A percentile compares a stretch with the other conserved stretches of the same genome.
phyloP scores from a whole-genome alignment of 2,329 filamentous ascomycete species.

The Stemphylium lycopersici region DNA sequence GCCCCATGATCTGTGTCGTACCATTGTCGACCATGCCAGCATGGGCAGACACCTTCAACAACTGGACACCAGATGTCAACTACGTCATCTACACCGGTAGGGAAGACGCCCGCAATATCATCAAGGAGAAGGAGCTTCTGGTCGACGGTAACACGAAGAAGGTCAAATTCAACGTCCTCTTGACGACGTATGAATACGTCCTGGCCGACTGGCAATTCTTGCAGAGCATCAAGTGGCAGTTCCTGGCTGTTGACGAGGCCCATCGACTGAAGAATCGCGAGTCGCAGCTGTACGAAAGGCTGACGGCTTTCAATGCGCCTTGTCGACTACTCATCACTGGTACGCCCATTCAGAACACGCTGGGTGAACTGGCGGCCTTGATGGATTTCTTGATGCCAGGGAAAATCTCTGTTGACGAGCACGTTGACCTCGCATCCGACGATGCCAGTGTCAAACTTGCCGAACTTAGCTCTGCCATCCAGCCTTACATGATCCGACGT shows the following conservation, averaged over 20 bases:
- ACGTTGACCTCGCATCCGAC: slow-evolving; percentile 81
- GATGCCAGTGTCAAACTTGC: slow-evolving; percentile 87
- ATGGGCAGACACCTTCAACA: slow-evolving; percentile 97
- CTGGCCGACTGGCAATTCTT: slow-evolving; percentile 83
- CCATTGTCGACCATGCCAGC: slow-evolving; percentile 96
- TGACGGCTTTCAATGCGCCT: slow-evolving; percentile 85
- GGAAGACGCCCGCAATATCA: slow-evolving; percentile 81
- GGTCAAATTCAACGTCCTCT: slow-evolving; percentile 94
- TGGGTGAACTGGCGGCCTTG: slow-evolving; percentile 88
- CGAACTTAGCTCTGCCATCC: slow-evolving; percentile 82
- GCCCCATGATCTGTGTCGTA: slow-evolving; percentile 95
- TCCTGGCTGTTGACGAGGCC: slow-evolving; percentile 93
- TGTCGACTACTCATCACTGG: slow-evolving; percentile 93
- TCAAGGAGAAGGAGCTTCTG: slow-evolving; percentile 88
- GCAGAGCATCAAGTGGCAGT: slow-evolving; percentile 94
- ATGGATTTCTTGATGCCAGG: slow-evolving; percentile 98
- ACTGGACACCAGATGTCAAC: slow-evolving; percentile 94
- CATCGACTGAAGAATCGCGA: slow-evolving; percentile 96
- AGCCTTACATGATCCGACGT: slow-evolving; percentile 91
- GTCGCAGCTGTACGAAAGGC: slow-evolving; percentile 85
- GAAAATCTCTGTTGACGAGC: slow-evolving; percentile 85
- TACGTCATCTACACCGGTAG: slow-evolving; percentile 97
- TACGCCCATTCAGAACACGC: slow-evolving; percentile 95
- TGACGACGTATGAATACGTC: slow-evolving; percentile 98
- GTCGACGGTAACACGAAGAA: slow-evolving; percentile 85